Evolutionary conservation across 495 filamentous ascomycete species (phyloP), one percentile per base, ranked within the genome.

Genomic region (Thermochaetoides thermophila): DNA sequence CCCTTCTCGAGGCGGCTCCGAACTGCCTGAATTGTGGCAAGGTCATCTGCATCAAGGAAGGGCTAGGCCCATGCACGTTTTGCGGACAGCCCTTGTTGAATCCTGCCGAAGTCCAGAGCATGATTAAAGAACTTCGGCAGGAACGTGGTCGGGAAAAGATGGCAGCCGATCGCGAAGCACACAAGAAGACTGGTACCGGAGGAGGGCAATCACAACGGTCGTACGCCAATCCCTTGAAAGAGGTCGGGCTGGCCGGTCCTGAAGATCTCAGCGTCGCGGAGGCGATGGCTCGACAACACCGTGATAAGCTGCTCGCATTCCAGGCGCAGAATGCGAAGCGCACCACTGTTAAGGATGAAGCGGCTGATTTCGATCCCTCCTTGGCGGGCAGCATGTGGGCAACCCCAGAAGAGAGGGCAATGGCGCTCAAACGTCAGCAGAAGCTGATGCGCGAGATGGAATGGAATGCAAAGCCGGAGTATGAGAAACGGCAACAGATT

Each of bases 11-110:
- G 7, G 81, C 86, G 0, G 82, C 85, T 0, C 89, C 91, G 3
- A 97, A 96, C 50, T 97, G 89, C 42, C 61, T 89, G 13, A 75
- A 69, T 42, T 97, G 89, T 50, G 89, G 89, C 33, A 94, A 96
- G 55, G 84, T 97, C n/a, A 77, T 96, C 33, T 97, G 89, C 54
- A 73, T 92, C 9, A 81, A 91, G 44, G 84, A 97, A 49, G 89
- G 89, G 1, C 65, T 94, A 3, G 89, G 87, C 1, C 89, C 89
- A 1, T 97, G 89, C 51, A 95, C 89, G 5, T 95, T 91, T 48
- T 97, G 89, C 60, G 67, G 66, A 2, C 61, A 66, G 2, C 75
- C 84, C 0, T 63, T 97, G 6, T 59, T 97, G 2, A 74, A 67
- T 22, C 49, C 68, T 1, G 55, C 65, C 2, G 84, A 95, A 34